phyloP scores from a whole-genome alignment of 208 protist genomes.

The Strigomonas galati region DNA sequence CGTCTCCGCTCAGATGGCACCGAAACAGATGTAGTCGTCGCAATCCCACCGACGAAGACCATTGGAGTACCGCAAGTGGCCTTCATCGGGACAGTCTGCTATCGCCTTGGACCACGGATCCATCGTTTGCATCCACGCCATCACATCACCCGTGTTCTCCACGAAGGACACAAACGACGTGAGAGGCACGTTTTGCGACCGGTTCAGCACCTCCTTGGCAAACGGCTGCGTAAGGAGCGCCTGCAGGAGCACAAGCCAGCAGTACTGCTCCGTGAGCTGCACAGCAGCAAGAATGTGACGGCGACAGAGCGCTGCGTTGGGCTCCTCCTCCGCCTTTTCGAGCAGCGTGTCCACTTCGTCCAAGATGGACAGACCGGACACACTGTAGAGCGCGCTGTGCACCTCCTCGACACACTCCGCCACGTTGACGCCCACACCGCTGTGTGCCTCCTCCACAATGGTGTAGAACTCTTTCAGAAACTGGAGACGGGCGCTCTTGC shows the following conservation, averaged over 20 bases:
- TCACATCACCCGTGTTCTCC: constrained; percentile 14
- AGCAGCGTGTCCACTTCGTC: constrained; percentile 20
- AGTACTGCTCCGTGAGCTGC: constrained; percentile 49
- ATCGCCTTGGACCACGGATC: constrained; percentile 56
- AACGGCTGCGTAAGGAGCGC: constrained; percentile 40
- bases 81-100: constrained; percentile 41
- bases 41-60: constrained; percentile 79
- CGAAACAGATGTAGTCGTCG: constrained; percentile 71
- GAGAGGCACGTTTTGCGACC: not conserved
- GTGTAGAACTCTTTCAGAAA: constrained; percentile 29
- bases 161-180: constrained; percentile 48
- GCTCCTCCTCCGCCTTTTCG: constrained; percentile 18
- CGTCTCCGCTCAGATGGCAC: constrained; percentile 17
- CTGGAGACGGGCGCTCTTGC: constrained; percentile 12
- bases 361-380: constrained; percentile 7
- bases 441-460: constrained; percentile 13
- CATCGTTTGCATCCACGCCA: constrained; percentile 51
- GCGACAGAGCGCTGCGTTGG: constrained; percentile 16
- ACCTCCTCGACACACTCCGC: constrained; percentile 11
- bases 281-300: constrained; percentile 18
- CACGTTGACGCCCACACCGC: constrained; percentile 14
- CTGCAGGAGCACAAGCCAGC: constrained; percentile 59
- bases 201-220: constrained; percentile 11
- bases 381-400: not conserved
- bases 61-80: constrained; percentile 77